These are phyloP conservation scores for Adansonia gregorii DNA, from an alignment of 441 rosid species.

Conservation along the genomic window DNA sequence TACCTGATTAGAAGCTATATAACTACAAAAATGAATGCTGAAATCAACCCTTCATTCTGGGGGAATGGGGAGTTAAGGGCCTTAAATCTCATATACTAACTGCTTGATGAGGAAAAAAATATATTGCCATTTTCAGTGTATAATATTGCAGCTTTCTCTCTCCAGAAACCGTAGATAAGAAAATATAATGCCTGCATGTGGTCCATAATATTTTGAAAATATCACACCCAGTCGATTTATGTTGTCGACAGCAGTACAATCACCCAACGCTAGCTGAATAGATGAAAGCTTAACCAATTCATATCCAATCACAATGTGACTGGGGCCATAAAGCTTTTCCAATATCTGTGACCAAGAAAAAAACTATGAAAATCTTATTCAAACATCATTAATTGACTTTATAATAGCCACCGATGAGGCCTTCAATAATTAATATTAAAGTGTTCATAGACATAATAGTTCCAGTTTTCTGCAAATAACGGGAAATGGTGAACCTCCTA, in stretches of 20 bases:
- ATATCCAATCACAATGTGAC: conserved; percentile 73
- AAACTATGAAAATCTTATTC: conserved; percentile 22
- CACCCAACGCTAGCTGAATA: conserved; percentile 55
- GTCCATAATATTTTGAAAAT: conserved; percentile 60
- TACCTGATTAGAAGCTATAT: neutral
- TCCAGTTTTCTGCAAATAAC: neutral
- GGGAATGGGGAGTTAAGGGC: neutral
- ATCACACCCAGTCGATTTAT: conserved; percentile 44
- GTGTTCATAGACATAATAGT: neutral
- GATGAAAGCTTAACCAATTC: conserved; percentile 82
- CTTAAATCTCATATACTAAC: neutral
- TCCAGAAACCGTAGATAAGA: conserved; percentile 52
- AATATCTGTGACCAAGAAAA: conserved; percentile 55
- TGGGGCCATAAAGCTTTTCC: conserved; percentile 58
- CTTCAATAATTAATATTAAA: neutral
- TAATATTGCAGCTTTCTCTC: conserved; percentile 29
- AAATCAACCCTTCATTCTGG: neutral
- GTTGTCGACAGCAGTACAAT: conserved; percentile 43
- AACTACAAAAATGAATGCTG: neutral
- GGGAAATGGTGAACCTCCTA: neutral
- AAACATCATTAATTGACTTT: neutral
- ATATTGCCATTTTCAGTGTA: neutral
- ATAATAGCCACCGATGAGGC: neutral
- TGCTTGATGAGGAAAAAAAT: neutral
- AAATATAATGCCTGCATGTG: conserved; percentile 51